A percentile compares a stretch with the other conserved stretches of the same genome.
Conservation (phyloP, 257 asterid genomes). For the Ehretia macrophylla region DNA sequence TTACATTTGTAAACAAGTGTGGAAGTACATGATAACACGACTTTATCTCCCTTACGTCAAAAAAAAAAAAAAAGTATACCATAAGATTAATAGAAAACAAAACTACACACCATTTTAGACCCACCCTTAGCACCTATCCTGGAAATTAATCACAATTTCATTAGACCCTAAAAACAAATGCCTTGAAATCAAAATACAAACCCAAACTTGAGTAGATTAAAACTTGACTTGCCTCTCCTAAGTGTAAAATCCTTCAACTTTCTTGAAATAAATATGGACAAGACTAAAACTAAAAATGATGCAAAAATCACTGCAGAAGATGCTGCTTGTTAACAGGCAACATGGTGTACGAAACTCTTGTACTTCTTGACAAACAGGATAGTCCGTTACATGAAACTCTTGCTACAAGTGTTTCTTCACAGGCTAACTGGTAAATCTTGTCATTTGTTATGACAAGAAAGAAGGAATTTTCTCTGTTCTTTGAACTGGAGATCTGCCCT, state of each 20-base stretch:
- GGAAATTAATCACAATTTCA: neutral
- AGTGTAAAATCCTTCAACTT: conserved; percentile 1
- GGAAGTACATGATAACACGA: neutral
- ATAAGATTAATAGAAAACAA: too few species aligned
- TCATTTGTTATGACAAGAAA: neutral
- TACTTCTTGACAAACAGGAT: too few species aligned
- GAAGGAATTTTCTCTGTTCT: neutral
- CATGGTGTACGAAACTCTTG: too few species aligned
- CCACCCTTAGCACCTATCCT: conserved; percentile 3
- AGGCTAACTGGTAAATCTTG: too few species aligned
- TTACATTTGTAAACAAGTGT: neutral
- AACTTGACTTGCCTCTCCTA: neutral
- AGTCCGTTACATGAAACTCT: neutral
- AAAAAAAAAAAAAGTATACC: too few species aligned
- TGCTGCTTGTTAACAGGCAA: too few species aligned
- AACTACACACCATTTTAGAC: neutral
- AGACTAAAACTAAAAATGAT: neutral
- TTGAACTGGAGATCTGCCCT: conserved; percentile 11
- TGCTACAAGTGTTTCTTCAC: neutral
- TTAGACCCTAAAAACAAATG: neutral
- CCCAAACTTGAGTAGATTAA: neutral
- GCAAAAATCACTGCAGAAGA: conserved; percentile 5
- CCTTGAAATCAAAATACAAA: neutral
- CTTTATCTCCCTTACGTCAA: neutral
- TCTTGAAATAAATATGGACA: neutral